A percentile compares a stretch with the other conserved stretches of the same genome.
phyloP scores from a whole-genome alignment of 192 early-diverging fungal species.

The Globomyces pollinis-pini region DNA sequence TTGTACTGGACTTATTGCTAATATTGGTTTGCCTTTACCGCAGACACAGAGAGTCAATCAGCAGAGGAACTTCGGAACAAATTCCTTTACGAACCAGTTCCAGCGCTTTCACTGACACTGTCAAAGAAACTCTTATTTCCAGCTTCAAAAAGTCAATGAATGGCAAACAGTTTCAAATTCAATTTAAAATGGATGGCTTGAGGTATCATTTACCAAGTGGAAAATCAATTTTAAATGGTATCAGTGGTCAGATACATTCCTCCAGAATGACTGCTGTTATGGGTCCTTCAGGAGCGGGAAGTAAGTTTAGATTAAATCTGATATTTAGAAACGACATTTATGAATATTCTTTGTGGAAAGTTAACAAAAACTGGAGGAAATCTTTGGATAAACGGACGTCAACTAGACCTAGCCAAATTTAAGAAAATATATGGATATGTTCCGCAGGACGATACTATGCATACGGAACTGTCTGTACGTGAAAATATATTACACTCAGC shows the following conservation, averaged over 20 bases:
- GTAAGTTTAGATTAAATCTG: too few species aligned
- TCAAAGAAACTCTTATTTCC: not conserved
- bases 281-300: constrained; percentile 84
- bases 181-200: constrained; percentile 9
- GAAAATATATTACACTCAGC: constrained; percentile 76
- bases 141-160: constrained; percentile 1
- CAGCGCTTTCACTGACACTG: not conserved
- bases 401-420: constrained; percentile 21
- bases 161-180: constrained; percentile 9
- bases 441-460: constrained; percentile 35
- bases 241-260: constrained; percentile 63
- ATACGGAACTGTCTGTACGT: constrained; percentile 55
- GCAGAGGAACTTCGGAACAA: not conserved
- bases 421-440: constrained; percentile 40
- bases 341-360: constrained; percentile 28
- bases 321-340: constrained; percentile 25
- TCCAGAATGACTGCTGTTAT: constrained; percentile 82
- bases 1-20: constrained; percentile 2
- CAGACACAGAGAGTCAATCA: not conserved
- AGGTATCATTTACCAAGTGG: constrained; percentile 6
- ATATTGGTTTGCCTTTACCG: not conserved
- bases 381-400: constrained; percentile 23
- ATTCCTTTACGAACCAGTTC: not conserved
- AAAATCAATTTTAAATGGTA: constrained; percentile 24
- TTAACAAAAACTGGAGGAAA: constrained; percentile 22